Evolutionary conservation across 768 basidiomycete genomes (phyloP).

Genomic region (Trametes sanguinea): DNA sequence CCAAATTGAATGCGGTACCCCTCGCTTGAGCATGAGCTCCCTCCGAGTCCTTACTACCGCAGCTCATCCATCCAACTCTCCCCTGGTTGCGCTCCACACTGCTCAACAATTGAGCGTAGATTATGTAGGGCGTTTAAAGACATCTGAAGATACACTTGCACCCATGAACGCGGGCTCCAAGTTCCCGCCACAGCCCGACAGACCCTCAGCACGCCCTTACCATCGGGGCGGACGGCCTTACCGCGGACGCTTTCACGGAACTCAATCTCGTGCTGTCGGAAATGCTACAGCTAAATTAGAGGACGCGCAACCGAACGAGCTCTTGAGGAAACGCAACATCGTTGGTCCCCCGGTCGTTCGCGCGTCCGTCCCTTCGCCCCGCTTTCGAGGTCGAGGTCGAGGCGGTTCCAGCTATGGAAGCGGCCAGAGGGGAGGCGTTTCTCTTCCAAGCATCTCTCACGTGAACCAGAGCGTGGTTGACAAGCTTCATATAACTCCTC

Average conservation of each 20-base stretch:
- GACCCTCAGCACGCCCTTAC: background rate
- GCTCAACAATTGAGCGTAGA: no score
- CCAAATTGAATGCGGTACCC: background rate
- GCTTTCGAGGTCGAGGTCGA: background rate
- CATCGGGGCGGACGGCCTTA: background rate
- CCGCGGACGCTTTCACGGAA: background rate
- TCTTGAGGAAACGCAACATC: constrained; percentile 2
- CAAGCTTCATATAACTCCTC: no score
- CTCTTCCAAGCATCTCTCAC: background rate
- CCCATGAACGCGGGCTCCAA: no score
- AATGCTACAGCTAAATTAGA: background rate
- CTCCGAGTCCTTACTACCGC: no score
- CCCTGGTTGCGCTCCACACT: no score
- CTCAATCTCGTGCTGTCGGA: background rate
- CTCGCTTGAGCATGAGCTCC: no score
- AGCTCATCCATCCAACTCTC: no score
- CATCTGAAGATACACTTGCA: no score
- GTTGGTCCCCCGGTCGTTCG: constrained; percentile 2
- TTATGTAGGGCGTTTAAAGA: no score
- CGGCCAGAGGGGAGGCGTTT: background rate
- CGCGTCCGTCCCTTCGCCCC: background rate
- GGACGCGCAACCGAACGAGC: constrained; percentile 9
- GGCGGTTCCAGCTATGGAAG: background rate
- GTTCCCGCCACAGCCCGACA: no score
- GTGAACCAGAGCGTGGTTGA: no score